These are phyloP conservation scores for Monilinia fructicola DNA, from an alignment of 2,329 filamentous ascomycete genomes.

Conservation along the genomic window DNA sequence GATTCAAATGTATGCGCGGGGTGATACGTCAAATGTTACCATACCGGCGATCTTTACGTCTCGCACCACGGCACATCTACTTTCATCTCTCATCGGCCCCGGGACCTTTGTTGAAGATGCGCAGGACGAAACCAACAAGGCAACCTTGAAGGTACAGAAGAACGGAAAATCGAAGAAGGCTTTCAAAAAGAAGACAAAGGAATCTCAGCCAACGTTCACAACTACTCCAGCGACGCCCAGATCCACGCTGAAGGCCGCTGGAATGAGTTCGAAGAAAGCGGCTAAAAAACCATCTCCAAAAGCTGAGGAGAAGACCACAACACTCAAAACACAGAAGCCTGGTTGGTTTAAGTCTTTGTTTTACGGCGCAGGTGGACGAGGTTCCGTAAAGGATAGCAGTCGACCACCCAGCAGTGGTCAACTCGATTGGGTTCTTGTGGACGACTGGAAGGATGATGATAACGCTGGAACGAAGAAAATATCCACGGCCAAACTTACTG, in stretches of 20 bases:
- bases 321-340: slow-evolving; percentile 30
- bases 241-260: slow-evolving; percentile 37
- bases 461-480: slow-evolving; percentile 40
- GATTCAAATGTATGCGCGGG: slow-evolving; percentile 97
- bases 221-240: slow-evolving; percentile 36
- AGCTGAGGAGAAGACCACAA: slow-evolving; percentile 30
- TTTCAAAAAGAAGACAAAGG: slow-evolving; percentile 34
- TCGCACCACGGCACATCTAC: slow-evolving; percentile 86
- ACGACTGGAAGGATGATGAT: slow-evolving; percentile 62
- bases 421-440: slow-evolving; percentile 69
- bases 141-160: slow-evolving; percentile 54
- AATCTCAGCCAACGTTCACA: slow-evolving; percentile 35
- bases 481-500: slow-evolving; percentile 46
- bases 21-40: slow-evolving; percentile 90
- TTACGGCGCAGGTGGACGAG: slow-evolving; percentile 40
- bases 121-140: slow-evolving; percentile 59
- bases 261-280: slow-evolving; percentile 34
- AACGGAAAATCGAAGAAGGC: slow-evolving; percentile 34
- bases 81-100: slow-evolving; percentile 81
- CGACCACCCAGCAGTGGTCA: slow-evolving; percentile 72
- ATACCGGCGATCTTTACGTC: slow-evolving; percentile 96
- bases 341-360: slow-evolving; percentile 51
- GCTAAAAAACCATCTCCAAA: slow-evolving; percentile 38
- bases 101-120: slow-evolving; percentile 62
- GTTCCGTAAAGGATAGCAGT: slow-evolving; percentile 50